Base-by-base conservation (phyloP, 1,284 basidiomycete genomes). In the Ustilago cynodontis region DNA sequence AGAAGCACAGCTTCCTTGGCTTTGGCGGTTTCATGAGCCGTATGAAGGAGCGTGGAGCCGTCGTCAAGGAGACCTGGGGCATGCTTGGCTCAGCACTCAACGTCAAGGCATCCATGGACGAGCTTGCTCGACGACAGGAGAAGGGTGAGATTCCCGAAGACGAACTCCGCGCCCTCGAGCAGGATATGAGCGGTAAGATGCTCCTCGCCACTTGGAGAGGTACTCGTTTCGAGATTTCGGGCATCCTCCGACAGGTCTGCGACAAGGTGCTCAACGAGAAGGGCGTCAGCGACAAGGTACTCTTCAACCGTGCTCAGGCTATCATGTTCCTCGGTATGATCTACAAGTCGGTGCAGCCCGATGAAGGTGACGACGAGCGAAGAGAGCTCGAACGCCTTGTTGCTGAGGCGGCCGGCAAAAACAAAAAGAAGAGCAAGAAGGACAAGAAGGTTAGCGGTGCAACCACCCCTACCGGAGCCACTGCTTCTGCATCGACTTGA, bases 141-240 rank as follows among this genome's bases (percentile, higher is more conserved):
- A 95, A 93, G 84, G 94, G 94, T 26, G 93, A 95, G 64, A 88
- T 93, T 79, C 94, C 95, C 63, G 92, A 96, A 85, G 86, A 86
- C 28, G 86, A 87, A 75, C 75, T 86, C 22, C 90, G 92, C 65
- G 92, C 93, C 20, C 87, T 99, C 51, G 96, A 98, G 86, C 92
- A 93, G 88, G 97, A 99, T 81, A 90, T 99, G 80, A 96, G 94
- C 18, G 94, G 94, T 69, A 98, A 95, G 88, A 82, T 84, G 82
- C 78, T 82, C 16, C 74, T 82, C 9, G 80, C 80, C 18, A 82
- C 80, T 0, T 82, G 79, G 79, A 65, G 79, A 41, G 81, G 81
- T 31, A 81, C 81, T 18, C 77, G 81, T 41, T 79, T 77, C 70
- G 84, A 86, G 71, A 80, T 86, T 29, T 80, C 63, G 39, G 67